These are phyloP conservation scores for Fusarium pseudonygamai DNA, from an alignment of 2,329 filamentous ascomycete species.

Conservation along the genomic window DNA sequence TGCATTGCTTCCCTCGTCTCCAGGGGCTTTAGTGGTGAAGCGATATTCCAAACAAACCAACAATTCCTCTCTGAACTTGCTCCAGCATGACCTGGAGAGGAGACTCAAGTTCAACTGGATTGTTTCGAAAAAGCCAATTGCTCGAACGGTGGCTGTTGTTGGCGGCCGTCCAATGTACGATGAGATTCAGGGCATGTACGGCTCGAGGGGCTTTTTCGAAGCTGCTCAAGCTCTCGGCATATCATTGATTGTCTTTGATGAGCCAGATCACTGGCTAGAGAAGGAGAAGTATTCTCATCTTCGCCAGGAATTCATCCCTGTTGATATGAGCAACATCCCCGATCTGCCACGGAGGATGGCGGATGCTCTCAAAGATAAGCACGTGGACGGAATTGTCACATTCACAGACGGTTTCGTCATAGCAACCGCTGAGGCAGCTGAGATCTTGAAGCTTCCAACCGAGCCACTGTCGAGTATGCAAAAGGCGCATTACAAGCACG, in stretches of 20 bases:
- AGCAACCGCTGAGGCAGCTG: not conserved
- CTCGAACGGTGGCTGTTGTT: not conserved
- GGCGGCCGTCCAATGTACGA: not conserved
- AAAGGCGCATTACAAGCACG: not conserved
- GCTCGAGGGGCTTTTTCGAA: not conserved
- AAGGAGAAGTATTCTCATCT: not conserved
- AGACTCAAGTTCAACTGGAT: not conserved
- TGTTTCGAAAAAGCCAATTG: not conserved
- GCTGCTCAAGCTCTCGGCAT: not conserved
- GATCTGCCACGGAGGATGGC: not conserved
- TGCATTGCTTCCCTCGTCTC: not conserved
- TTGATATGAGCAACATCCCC: not conserved
- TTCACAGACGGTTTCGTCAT: not conserved
- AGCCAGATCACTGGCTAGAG: not conserved
- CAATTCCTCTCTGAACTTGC: not conserved
- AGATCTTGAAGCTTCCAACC: not conserved
- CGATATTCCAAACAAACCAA: not conserved
- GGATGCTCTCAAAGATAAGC: not conserved
- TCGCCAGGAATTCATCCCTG: not conserved
- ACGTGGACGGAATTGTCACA: not conserved
- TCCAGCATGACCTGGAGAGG: not conserved
- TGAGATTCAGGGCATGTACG: not conserved
- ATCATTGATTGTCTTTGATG: not conserved
- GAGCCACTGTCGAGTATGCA: not conserved
- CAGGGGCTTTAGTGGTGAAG: not conserved